Evolutionary conservation across 2,329 filamentous ascomycete genomes (phyloP), one percentile per base, ranked within the genome.

Genomic region (Aureobasidium lini): DNA sequence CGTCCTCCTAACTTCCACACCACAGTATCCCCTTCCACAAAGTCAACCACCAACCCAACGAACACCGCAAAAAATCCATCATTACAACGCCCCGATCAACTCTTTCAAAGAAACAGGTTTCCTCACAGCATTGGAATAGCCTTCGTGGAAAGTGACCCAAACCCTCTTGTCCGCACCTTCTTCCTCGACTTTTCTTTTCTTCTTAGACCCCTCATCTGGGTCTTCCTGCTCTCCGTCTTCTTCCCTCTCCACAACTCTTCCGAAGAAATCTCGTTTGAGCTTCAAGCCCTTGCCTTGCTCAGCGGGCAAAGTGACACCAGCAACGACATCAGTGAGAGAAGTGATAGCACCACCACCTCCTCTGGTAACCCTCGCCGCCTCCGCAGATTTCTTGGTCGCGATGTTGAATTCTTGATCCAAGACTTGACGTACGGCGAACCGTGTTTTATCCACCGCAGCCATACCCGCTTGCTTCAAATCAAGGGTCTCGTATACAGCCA

Each of bases 361-460:
- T 3, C 87, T 80, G 8, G 85, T 83, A 66, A 88, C 83, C 1
- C 88, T 79, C 0, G 84, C 81, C 4, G 83, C 80, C 62, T 83
- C 83, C 52, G 89, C 86, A 13, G 87, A 85, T 36, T 84, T 77
- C 32, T 82, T 76, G 11, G 86, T 81, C 49, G 90, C 87, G 68
- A 88, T 90, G 62, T 84, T 84, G 66, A 93, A 88, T 71, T 97
- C 93, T 70, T 94, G 90, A 68, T 96, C 91, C 1, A 99, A 81
- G 8, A 96, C 92, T 71, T 96, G 93, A 23, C 94, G 86, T 6
- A 99, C 87, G 1, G 93, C 93, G 69, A 90, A 99, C n/a, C 94
- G 84, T 0, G 90, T 90, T 0, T 89, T 81, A 39, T 79, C 76
- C 15, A 82, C 75, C 10, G 31, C 6, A 5, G 18, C 29, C n/a